phyloP scores from a whole-genome alignment of 2,329 filamentous ascomycete genomes.

The Colletotrichum tropicicola region DNA sequence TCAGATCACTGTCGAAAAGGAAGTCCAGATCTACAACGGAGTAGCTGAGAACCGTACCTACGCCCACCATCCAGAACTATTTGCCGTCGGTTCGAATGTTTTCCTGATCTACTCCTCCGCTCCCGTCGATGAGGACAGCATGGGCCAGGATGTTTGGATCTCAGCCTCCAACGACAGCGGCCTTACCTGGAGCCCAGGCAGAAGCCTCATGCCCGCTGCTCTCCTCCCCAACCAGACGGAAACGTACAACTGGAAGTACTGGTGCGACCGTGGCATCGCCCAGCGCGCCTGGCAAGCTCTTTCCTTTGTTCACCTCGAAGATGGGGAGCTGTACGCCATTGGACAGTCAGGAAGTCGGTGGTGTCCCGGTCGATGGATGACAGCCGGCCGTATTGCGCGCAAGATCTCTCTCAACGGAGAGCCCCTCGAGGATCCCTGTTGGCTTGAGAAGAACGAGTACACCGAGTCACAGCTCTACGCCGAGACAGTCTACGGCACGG shows the following conservation, averaged over 20 bases:
- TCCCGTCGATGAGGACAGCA: constrained; percentile 37
- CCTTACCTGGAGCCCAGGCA: constrained; percentile 30
- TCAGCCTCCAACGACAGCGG: constrained; percentile 33
- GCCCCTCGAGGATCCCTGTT: constrained; percentile 32
- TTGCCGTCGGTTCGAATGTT: constrained; percentile 29
- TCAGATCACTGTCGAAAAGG: constrained; percentile 32
- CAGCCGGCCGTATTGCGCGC: constrained; percentile 31
- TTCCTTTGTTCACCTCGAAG: constrained; percentile 21
- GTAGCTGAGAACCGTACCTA: constrained; percentile 33
- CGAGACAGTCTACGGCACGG: constrained; percentile 33
- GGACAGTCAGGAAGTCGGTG: constrained; percentile 30
- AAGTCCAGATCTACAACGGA: constrained; percentile 36
- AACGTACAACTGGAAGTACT: constrained; percentile 34
- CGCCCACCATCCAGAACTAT: constrained; percentile 36
- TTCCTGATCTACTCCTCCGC: constrained; percentile 35
- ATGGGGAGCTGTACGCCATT: constrained; percentile 31
- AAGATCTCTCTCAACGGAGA: constrained; percentile 28
- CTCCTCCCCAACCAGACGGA: constrained; percentile 37
- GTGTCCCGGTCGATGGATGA: constrained; percentile 26
- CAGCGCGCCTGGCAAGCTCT: constrained; percentile 33
- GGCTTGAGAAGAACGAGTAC: constrained; percentile 33
- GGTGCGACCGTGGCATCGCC: constrained; percentile 34
- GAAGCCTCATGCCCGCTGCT: constrained; percentile 33
- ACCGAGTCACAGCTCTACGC: constrained; percentile 28
- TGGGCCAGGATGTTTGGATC: constrained; percentile 37